These are phyloP conservation scores for Lodderomyces jiufengensis DNA, from an alignment of 1,139 yeast genomes.

Conservation along the genomic window DNA sequence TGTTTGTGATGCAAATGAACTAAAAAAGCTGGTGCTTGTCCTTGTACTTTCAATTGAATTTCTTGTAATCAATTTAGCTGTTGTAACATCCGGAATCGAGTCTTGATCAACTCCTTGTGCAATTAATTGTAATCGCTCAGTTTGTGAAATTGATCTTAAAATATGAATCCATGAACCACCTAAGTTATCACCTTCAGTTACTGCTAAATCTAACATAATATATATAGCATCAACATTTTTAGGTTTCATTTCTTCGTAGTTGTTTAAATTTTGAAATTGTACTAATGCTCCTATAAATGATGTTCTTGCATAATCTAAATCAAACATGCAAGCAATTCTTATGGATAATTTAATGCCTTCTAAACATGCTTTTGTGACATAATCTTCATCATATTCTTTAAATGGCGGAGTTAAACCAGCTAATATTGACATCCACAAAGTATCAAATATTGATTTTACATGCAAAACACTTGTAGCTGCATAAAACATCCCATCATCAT, in stretches of 20 bases:
- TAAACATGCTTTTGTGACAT: slow-evolving; percentile 65
- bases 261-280: slow-evolving; percentile 79
- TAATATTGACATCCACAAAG: slow-evolving; percentile 92
- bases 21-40: slow-evolving; percentile 46
- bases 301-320: slow-evolving; percentile 76
- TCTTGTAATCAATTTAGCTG: slow-evolving; percentile 63
- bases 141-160: slow-evolving; percentile 78
- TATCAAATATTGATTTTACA: slow-evolving; percentile 89
- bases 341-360: slow-evolving; percentile 85
- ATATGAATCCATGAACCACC: slow-evolving; percentile 80
- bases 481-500: slow-evolving; percentile 32
- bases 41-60: slow-evolving; percentile 53
- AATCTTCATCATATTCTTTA: slow-evolving; percentile 81
- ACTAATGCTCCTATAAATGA: slow-evolving; percentile 89
- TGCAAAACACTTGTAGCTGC: slow-evolving; percentile 80
- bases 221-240: slow-evolving; percentile 83
- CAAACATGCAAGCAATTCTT: slow-evolving; percentile 81
- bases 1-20: slow-evolving; percentile 32
- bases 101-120: slow-evolving; percentile 87
- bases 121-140: slow-evolving; percentile 83
- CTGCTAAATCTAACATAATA: slow-evolving; percentile 71
- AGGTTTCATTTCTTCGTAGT: slow-evolving; percentile 69
- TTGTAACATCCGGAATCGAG: slow-evolving; percentile 79
- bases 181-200: slow-evolving; percentile 71
- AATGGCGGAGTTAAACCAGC: slow-evolving; percentile 95